Evolutionary conservation across 352 stramenopile genomes (phyloP), one percentile per base, ranked within the genome.

Genomic region (Lagenidium giganteum): DNA sequence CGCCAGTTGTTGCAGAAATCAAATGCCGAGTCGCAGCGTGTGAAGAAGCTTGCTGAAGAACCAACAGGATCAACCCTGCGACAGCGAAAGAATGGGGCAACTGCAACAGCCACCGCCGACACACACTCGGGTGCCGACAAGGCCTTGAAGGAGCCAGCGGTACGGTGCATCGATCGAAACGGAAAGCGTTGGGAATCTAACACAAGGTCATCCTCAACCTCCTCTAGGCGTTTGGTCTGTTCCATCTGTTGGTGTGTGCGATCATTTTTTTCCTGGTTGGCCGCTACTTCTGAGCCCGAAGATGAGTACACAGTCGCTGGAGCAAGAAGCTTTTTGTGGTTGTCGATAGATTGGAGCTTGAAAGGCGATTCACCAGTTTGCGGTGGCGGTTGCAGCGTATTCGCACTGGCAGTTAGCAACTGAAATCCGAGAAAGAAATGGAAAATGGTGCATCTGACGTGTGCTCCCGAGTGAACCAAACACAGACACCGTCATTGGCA

Each of bases 211-310:
- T n/a, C n/a, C n/a, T n/a, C n/a, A n/a, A n/a, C n/a, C n/a, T n/a
- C n/a, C n/a, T n/a, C n/a, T n/a, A 93, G 74, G 64, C 64, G 23
- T 91, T 93, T 35, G 70, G 69, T 36, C 57, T 88, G n/a, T 76
- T 93, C 46, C 83, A 95, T 52, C 47, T 95, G 31, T 50, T 93
- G 18, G 64, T 95, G 35, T 91, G 78, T 46, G 80, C 80, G 33
- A 88, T 95, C 61, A 79, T 95, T 61, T 93, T 92, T 71, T 95
- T 93, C 67, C 70, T 95, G 56, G 67, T 95, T 50, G 83, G 83
- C 3, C 80, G 79, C 60, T 95, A 89, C 52, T 91, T 86, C 59
- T 91, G 42, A 55, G 38, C 47, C 2, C 26, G 8, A 42, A 9
- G 35, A 42, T 4, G 14, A 39, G 23, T 51, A 38, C 36, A 27